Percentiles rank a stretch among this genome's conserved stretches.
These are phyloP conservation scores for Colletotrichum sojae DNA, from an alignment of 2,329 filamentous ascomycete species.

Conservation along the genomic window DNA sequence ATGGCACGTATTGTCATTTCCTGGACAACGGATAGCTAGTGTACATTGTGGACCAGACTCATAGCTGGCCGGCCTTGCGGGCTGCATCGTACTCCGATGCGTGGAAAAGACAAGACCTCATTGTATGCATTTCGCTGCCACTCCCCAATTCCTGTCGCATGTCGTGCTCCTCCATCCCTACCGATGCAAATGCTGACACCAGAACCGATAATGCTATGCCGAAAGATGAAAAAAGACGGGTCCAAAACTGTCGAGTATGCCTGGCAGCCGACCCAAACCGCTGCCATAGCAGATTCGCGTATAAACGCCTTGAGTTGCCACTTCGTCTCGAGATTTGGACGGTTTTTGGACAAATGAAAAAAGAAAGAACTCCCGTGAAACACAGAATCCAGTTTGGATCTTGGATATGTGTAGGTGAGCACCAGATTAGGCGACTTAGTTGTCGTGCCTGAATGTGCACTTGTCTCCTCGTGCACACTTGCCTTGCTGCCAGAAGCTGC, in stretches of 20 bases:
- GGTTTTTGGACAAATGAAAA: conserved; percentile 17
- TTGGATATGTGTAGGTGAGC: conserved; percentile 15
- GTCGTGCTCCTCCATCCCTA: neutral
- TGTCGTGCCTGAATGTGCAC: conserved; percentile 81
- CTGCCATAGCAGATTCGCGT: neutral
- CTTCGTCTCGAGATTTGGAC: conserved; percentile 9
- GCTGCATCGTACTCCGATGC: neutral
- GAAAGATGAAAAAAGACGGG: conserved; percentile 2
- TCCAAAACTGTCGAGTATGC: neutral
- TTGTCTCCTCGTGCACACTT: conserved; percentile 81
- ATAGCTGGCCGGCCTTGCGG: conserved; percentile 6
- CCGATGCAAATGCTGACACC: conserved; percentile 35
- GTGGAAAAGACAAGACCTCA: neutral
- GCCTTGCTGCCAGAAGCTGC: conserved; percentile 78
- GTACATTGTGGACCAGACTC: conserved; percentile 23
- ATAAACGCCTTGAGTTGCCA: neutral
- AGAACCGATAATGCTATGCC: conserved; percentile 34
- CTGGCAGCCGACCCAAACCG: neutral
- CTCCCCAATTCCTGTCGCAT: neutral
- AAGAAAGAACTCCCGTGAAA: neutral
- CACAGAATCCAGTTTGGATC: conserved; percentile 7
- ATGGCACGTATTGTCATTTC: conserved; percentile 15
- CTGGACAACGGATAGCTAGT: conserved; percentile 20
- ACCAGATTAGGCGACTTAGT: conserved; percentile 2
- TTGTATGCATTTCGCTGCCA: conserved; percentile 25